A percentile compares a stretch with the other conserved stretches of the same genome.
phyloP scores from a whole-genome alignment of 208 protist genomes.

The Herpetomonas samuelpessoai region DNA sequence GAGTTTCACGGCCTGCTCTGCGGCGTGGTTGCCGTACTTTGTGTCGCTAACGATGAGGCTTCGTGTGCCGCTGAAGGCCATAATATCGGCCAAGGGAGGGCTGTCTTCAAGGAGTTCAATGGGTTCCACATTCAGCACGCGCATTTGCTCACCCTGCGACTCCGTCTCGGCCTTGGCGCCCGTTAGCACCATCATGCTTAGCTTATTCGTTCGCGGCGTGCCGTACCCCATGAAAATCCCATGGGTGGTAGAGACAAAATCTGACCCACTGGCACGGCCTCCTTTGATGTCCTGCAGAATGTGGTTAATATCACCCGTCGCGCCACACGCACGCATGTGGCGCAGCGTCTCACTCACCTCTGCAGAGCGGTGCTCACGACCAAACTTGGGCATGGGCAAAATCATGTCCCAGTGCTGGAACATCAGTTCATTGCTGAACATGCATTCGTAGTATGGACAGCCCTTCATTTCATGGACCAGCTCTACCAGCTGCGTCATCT shows the following conservation, averaged over 20 bases:
- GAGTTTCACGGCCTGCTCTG: conserved; percentile 30
- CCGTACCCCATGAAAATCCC: conserved; percentile 80
- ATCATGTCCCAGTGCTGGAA: conserved; percentile 84
- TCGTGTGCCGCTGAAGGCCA: conserved; percentile 71
- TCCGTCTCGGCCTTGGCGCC: conserved; percentile 34
- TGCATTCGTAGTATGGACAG: conserved; percentile 81
- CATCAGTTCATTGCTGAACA: conserved; percentile 72
- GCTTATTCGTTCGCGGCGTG: conserved; percentile 69
- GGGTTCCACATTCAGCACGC: conserved; percentile 49
- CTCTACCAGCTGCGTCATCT: conserved; percentile 70
- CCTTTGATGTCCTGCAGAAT: conserved; percentile 74
- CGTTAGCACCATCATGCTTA: conserved; percentile 53
- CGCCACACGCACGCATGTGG: conserved; percentile 82
- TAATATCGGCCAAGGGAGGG: conserved; percentile 70
- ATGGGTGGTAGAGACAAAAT: conserved; percentile 77
- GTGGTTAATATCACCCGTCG: conserved; percentile 70
- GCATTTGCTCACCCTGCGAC: conserved; percentile 33
- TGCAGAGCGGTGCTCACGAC: conserved; percentile 67
- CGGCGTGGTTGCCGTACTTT: conserved; percentile 48
- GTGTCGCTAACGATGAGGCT: conserved; percentile 70
- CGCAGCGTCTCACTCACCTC: conserved; percentile 86
- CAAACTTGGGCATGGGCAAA: conserved; percentile 84
- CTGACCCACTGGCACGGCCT: conserved; percentile 49
- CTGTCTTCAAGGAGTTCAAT: conserved; percentile 72
- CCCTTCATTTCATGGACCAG: conserved; percentile 76